phyloP scores from a whole-genome alignment of 78 protist species.

The Planoprotostelium fungivorum region DNA sequence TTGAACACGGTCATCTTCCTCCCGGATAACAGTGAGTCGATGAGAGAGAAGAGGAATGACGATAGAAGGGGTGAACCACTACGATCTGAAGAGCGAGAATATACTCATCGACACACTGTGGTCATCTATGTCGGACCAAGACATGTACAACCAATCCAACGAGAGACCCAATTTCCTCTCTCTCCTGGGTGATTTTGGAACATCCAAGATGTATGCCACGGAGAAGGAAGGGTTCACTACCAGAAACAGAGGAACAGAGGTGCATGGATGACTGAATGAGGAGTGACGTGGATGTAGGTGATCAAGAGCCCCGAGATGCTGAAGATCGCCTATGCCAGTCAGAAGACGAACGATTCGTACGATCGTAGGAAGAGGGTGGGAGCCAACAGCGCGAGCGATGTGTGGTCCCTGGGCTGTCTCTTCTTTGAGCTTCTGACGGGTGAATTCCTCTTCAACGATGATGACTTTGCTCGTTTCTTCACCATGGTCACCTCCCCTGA shows the following conservation, averaged over 20 bases:
- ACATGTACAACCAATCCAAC: constrained; percentile 47
- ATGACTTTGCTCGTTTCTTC: constrained; percentile 84
- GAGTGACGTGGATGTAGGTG: neutral
- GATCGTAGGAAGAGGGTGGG: constrained; percentile 76
- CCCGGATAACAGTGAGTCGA: constrained; percentile 34
- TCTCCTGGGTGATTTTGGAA: constrained; percentile 88
- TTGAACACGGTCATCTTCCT: constrained; percentile 27
- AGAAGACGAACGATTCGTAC: constrained; percentile 53
- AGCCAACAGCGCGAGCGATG: constrained; percentile 70
- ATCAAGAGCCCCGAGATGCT: constrained; percentile 93
- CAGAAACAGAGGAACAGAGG: constrained; percentile 89
- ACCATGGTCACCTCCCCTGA: constrained; percentile 64
- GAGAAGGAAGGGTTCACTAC: constrained; percentile 74
- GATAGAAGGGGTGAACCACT: constrained; percentile 70
- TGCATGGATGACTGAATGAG: neutral
- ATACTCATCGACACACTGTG: constrained; percentile 62
- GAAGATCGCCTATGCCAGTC: constrained; percentile 48
- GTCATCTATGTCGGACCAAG: constrained; percentile 35
- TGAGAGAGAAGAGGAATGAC: neutral
- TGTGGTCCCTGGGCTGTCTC: constrained; percentile 89
- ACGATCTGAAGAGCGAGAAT: constrained; percentile 87
- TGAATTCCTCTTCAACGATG: constrained; percentile 81
- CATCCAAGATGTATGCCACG: constrained; percentile 54
- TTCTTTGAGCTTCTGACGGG: constrained; percentile 86
- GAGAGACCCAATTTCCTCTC: constrained; percentile 41